Percentiles rank a stretch among this genome's conserved stretches.
Evolutionary conservation across 2,329 filamentous ascomycete genomes (phyloP).

Genomic region (Fusarium haematococcum): DNA sequence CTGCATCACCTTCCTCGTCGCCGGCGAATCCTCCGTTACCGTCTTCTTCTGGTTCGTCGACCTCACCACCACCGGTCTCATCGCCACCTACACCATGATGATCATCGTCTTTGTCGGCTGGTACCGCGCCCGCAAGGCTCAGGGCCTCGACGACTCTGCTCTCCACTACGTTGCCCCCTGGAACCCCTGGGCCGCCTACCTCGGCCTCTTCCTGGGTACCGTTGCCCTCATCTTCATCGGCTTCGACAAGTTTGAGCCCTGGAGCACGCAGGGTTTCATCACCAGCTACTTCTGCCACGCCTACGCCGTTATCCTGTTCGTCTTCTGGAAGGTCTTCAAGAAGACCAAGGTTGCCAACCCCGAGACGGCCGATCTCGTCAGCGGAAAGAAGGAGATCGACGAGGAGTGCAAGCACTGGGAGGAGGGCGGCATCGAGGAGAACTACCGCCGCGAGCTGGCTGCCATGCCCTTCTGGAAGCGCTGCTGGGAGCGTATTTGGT

Average conservation of each 20-base stretch:
- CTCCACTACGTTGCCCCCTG: slow-evolving; percentile 63
- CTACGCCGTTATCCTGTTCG: slow-evolving; percentile 67
- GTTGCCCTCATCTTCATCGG: slow-evolving; percentile 67
- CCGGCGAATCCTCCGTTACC: slow-evolving; percentile 58
- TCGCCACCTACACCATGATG: slow-evolving; percentile 66
- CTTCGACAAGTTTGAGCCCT: slow-evolving; percentile 66
- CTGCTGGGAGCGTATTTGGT: slow-evolving; percentile 56
- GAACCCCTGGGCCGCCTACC: slow-evolving; percentile 64
- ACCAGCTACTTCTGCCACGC: slow-evolving; percentile 66
- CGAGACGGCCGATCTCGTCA: slow-evolving; percentile 46
- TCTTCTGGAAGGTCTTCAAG: slow-evolving; percentile 52
- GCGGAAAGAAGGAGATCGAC: slow-evolving; percentile 74
- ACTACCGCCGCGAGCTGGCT: slow-evolving; percentile 52
- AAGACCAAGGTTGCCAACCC: slow-evolving; percentile 60
- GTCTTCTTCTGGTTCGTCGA: slow-evolving; percentile 67
- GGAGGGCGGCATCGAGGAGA: slow-evolving; percentile 60
- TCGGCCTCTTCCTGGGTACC: slow-evolving; percentile 59
- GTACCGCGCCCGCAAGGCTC: slow-evolving; percentile 61
- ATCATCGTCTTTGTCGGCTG: slow-evolving; percentile 57
- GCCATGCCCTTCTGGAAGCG: slow-evolving; percentile 51
- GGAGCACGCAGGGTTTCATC: slow-evolving; percentile 60
- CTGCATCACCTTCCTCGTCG: slow-evolving; percentile 63
- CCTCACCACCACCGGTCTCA: slow-evolving; percentile 65
- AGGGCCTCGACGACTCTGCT: slow-evolving; percentile 57
- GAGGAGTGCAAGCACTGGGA: slow-evolving; percentile 61